These are phyloP conservation scores for Leishmania tropica DNA, from an alignment of 208 protist genomes.

Conservation along the genomic window DNA sequence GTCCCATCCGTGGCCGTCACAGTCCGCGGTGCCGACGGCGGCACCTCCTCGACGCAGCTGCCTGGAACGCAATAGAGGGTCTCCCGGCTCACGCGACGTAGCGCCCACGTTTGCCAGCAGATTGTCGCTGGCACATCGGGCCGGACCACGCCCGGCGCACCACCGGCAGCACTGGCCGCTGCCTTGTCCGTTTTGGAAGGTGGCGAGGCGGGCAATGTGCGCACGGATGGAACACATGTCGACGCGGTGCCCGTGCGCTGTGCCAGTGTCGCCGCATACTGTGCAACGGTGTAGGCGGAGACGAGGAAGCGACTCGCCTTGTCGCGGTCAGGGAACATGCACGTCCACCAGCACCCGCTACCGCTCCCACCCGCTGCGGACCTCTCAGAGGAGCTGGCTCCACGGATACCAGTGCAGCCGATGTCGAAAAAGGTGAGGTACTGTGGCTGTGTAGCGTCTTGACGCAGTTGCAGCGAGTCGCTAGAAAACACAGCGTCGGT, in stretches of 20 bases:
- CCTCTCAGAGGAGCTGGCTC: not conserved
- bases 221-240: constrained; percentile 14
- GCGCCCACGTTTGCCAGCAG: constrained; percentile 38
- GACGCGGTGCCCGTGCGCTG: constrained; percentile 8
- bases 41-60: constrained; percentile 44
- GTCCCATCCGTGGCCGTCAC: constrained; percentile 37
- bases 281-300: constrained; percentile 35
- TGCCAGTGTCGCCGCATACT: constrained; percentile 31
- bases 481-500: constrained; percentile 10
- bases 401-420: not conserved
- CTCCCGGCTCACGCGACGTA: constrained; percentile 35
- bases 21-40: constrained; percentile 39
- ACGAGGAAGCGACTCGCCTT: constrained; percentile 48
- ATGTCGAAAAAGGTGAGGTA: constrained; percentile 20
- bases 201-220: constrained; percentile 6
- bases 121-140: not conserved
- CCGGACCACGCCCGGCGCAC: not conserved
- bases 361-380: not conserved
- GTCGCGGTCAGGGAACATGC: constrained; percentile 36
- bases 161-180: too few species aligned
- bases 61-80: constrained; percentile 42
- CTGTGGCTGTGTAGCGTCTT: constrained; percentile 19
- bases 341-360: constrained; percentile 27
- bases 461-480: constrained; percentile 15
- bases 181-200: not conserved